Conservation (phyloP, 495 filamentous ascomycete species). For the Podospora pseudopauciseta region DNA sequence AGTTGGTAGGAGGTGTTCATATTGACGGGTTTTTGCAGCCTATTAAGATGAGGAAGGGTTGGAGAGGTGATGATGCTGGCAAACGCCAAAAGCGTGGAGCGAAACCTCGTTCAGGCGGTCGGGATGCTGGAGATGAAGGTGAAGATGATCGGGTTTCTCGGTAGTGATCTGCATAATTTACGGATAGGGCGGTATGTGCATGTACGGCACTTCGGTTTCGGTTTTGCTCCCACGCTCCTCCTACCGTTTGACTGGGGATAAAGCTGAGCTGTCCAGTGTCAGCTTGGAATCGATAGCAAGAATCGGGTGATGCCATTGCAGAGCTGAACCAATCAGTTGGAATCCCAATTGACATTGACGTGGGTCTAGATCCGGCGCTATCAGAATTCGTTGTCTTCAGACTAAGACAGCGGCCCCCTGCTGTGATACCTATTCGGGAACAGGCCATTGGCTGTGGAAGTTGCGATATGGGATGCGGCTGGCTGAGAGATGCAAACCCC, state of each 20-base stretch:
- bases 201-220: not conserved
- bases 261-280: not conserved
- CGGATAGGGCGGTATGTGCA: not conserved
- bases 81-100: not conserved
- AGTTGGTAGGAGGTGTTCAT: conserved; percentile 53
- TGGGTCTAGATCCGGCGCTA: not conserved
- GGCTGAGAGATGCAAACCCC: not conserved
- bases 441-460: not conserved
- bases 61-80: conserved; percentile 26
- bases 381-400: not conserved
- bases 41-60: conserved; percentile 36
- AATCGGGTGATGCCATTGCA: not conserved
- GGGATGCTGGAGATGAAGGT: not conserved
- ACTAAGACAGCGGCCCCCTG: not conserved
- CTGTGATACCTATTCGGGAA: not conserved
- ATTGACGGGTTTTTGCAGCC: conserved; percentile 49
- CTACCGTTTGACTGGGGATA: not conserved
- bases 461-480: not conserved
- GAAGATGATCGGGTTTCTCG: not conserved
- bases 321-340: not conserved
- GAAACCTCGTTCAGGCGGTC: not conserved
- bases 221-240: not conserved
- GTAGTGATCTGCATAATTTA: not conserved
- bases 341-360: not conserved
- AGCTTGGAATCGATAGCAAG: not conserved